These are phyloP conservation scores for Pseudonitzschia pungens DNA, from an alignment of 108 stramenopile species.

Conservation along the genomic window DNA sequence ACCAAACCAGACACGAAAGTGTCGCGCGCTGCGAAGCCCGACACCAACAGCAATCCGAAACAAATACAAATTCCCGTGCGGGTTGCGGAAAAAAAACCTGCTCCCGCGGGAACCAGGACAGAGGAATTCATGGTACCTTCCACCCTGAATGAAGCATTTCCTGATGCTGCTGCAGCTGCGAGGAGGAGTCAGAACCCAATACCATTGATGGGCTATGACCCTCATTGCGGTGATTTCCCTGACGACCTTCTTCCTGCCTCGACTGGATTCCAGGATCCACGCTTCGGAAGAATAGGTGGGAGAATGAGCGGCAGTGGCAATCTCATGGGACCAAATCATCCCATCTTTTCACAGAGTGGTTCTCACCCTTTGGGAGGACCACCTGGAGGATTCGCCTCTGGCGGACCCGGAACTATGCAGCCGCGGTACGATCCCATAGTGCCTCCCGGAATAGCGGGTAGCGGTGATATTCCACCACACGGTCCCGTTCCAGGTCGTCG, in stretches of 20 bases:
- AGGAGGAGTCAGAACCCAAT: not conserved
- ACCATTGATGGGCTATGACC: not conserved
- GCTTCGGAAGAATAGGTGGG: slow-evolving; percentile 11
- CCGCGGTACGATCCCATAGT: slow-evolving; percentile 78
- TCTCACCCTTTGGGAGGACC: slow-evolving; percentile 24
- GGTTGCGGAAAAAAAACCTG: not conserved
- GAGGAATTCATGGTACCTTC: slow-evolving; percentile 13
- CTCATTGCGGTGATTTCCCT: slow-evolving; percentile 57
- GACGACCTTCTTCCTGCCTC: slow-evolving; percentile 67
- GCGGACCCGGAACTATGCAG: slow-evolving; percentile 65
- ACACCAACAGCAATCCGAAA: not conserved
- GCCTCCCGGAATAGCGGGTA: slow-evolving; percentile 61
- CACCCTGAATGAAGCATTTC: slow-evolving; percentile 42
- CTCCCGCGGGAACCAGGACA: not conserved
- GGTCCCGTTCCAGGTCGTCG: slow-evolving; percentile 18
- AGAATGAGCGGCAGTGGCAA: slow-evolving; percentile 48
- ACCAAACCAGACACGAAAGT: slow-evolving; percentile 16
- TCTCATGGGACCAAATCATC: slow-evolving; percentile 86
- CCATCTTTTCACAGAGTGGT: slow-evolving; percentile 51
- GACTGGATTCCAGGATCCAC: slow-evolving; percentile 42
- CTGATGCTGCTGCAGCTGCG: slow-evolving; percentile 5
- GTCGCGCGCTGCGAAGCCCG: not conserved
- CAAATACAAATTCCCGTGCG: not conserved
- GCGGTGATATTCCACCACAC: slow-evolving; percentile 25
- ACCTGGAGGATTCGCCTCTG: slow-evolving; percentile 25